A percentile compares a stretch with the other conserved stretches of the same genome.
These are phyloP conservation scores for Brasilioporus rufonigricans DNA, from an alignment of 768 basidiomycete species.

Conservation along the genomic window DNA sequence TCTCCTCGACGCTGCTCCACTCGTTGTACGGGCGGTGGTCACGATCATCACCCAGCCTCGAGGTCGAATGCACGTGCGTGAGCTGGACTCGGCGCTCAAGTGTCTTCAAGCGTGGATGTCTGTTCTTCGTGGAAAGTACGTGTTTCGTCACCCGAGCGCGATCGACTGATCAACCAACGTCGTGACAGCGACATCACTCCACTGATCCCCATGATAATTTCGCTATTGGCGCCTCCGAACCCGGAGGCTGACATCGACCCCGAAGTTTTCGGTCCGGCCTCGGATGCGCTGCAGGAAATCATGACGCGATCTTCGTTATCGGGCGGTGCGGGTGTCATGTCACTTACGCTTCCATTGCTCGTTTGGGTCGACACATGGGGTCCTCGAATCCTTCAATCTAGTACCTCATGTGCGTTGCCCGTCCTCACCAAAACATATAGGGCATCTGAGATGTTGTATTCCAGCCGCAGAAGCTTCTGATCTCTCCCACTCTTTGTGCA, in stretches of 20 bases:
- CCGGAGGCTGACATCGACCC: slow-evolving; percentile 40
- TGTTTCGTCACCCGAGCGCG: slow-evolving; percentile 1
- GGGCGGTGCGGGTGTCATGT: slow-evolving; percentile 63
- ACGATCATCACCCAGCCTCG: slow-evolving; percentile 48
- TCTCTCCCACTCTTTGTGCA: slow-evolving; percentile 70
- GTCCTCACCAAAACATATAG: background rate
- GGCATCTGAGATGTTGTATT: background rate
- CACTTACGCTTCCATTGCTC: slow-evolving; percentile 84
- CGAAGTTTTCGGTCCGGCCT: slow-evolving; percentile 59
- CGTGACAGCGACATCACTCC: slow-evolving; percentile 61
- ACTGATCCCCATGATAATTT: slow-evolving; percentile 63
- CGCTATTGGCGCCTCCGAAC: slow-evolving; percentile 36
- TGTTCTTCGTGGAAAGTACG: slow-evolving; percentile 65
- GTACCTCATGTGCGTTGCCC: slow-evolving; percentile 34
- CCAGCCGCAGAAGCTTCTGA: slow-evolving; percentile 41
- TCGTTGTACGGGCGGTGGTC: slow-evolving; percentile 69
- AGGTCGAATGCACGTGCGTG: slow-evolving; percentile 31
- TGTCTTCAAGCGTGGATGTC: slow-evolving; percentile 85
- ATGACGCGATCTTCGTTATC: slow-evolving; percentile 71
- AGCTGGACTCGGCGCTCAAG: slow-evolving; percentile 69
- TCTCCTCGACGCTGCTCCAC: slow-evolving; percentile 62
- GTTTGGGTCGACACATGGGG: slow-evolving; percentile 69
- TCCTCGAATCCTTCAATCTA: slow-evolving; percentile 39
- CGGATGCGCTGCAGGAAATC: slow-evolving; percentile 75
- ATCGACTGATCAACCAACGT: background rate